Conservation (phyloP, 495 filamentous ascomycete genomes). For the Daldinia concentrica region DNA sequence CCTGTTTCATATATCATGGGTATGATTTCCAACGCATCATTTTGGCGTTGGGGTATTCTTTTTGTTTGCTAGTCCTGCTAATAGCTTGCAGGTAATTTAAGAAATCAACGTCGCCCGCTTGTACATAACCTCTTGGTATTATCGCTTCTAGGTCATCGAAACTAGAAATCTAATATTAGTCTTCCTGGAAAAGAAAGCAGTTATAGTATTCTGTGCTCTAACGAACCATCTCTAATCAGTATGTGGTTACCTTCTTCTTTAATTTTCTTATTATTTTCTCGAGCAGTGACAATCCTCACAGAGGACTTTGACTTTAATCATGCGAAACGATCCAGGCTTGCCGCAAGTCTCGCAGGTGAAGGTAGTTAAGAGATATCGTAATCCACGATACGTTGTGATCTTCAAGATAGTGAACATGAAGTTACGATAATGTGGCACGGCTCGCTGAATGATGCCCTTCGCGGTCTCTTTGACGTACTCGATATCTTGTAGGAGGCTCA, state of each 20-base stretch:
- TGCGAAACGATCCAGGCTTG: slow-evolving; percentile 34
- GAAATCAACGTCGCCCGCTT: neutral
- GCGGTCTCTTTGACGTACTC: slow-evolving; percentile 17
- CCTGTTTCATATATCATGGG: neutral
- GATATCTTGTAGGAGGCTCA: slow-evolving; percentile 8
- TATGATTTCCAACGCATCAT: neutral
- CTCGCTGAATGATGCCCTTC: slow-evolving; percentile 23
- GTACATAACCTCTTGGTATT: neutral
- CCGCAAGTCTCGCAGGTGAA: slow-evolving; percentile 22
- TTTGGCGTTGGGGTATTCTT: neutral
- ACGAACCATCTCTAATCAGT: neutral
- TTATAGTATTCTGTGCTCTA: neutral
- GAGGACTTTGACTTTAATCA: slow-evolving; percentile 48
- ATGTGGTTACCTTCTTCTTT: neutral
- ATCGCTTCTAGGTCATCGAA: neutral
- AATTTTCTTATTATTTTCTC: neutral
- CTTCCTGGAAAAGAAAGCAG: neutral
- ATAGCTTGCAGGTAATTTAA: neutral
- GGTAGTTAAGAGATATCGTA: slow-evolving; percentile 22
- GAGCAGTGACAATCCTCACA: slow-evolving; percentile 53
- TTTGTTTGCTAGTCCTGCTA: neutral
- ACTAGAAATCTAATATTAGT: neutral
- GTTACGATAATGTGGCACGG: slow-evolving; percentile 14
- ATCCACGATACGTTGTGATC: slow-evolving; percentile 29
- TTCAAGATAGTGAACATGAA: slow-evolving; percentile 36